Evolutionary conservation across 2,329 filamentous ascomycete species (phyloP), one percentile per base, ranked within the genome.

Genomic region (Fusarium sp.): DNA sequence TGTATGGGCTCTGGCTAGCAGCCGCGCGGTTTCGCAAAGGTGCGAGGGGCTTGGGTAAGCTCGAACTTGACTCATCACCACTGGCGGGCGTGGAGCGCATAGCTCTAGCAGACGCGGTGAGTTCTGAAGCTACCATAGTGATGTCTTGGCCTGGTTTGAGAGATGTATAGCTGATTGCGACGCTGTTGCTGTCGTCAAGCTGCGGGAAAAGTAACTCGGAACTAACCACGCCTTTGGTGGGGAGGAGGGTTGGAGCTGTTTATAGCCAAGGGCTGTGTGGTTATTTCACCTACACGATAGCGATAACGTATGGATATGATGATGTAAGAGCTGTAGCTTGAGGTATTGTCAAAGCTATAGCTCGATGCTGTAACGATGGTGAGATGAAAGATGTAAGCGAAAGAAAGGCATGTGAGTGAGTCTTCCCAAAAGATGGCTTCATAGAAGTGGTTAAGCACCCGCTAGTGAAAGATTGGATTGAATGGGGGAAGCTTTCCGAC

Each of bases 1-100:
- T 89, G 72, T 87, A 90, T 1, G 87, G 86, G 70, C 86, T 90
- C 68, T 78, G 78, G 74, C 82, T 83, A 47, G 77, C 71, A 17
- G 72, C 76, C 38, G 81, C 81, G 39, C 80, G 79, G 70, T 84
- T 85, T 53, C 72, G 77, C 54, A 84, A 65, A 36, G 77, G 50
- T 70, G 70, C 14, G 70, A 72, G 74, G 42, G 75, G 75, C 31
- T 65, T 68, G 45, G 75, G 64, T 46, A 63, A 45, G 49, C 70
- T 55, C 56, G 62, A 57, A 42, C 70, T 49, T 56, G 62, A 56
- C 56, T 76, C 65, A 61, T 69, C 71, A 47, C 71, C 58, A 27
- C 73, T 76, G n/a, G 72, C 60, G 18, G 75, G 75, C 14, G 76
- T 71, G 14, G 76, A 75, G 62, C 78, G 79, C 75, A 81, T 73